Percentiles rank a stretch among this genome's conserved stretches.
These are phyloP conservation scores for Poronia punctata DNA, from an alignment of 495 filamentous ascomycete genomes.

Conservation along the genomic window DNA sequence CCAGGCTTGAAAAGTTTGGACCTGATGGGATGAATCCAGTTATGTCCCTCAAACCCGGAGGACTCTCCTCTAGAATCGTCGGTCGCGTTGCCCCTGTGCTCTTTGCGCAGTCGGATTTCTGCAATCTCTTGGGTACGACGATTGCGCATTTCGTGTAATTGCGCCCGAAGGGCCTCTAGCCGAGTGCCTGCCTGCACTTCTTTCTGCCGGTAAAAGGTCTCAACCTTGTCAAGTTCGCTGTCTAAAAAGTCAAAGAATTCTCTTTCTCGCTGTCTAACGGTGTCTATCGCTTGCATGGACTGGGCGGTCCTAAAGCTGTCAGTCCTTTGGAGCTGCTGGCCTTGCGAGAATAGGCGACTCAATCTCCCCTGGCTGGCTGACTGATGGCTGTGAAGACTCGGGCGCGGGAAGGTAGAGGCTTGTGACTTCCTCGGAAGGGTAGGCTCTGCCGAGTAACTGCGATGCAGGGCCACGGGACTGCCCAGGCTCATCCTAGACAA, in stretches of 20 bases:
- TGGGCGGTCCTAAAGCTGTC: conserved; percentile 13
- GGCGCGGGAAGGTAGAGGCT: conserved; percentile 3
- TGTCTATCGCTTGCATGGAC: conserved; percentile 35
- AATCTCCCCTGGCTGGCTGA: conserved; percentile 9
- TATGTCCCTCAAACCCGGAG: conserved; percentile 12
- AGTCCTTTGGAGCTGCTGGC: conserved; percentile 8
- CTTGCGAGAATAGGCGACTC: conserved; percentile 20
- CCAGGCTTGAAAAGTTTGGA: conserved; percentile 37
- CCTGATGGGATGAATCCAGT: conserved; percentile 39
- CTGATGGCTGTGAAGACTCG: conserved; percentile 2
- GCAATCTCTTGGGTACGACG: conserved; percentile 65
- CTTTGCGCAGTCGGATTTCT: conserved; percentile 27
- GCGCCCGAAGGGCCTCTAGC: conserved; percentile 61
- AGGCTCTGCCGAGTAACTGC: conserved; percentile 12
- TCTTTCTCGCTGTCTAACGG: conserved; percentile 50
- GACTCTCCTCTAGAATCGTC: conserved; percentile 16
- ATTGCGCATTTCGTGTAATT: conserved; percentile 84
- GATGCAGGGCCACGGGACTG: conserved; percentile 5
- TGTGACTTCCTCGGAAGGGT: conserved; percentile 1
- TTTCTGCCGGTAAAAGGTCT: conserved; percentile 74
- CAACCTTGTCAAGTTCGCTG: conserved; percentile 73
- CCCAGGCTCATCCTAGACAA: not conserved
- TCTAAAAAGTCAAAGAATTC: conserved; percentile 80
- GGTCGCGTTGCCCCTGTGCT: conserved; percentile 21
- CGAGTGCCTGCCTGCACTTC: conserved; percentile 71